A percentile compares a stretch with the other conserved stretches of the same genome.
These are phyloP conservation scores for Neospermospora avenae DNA, from an alignment of 2,329 filamentous ascomycete species.

Conservation along the genomic window DNA sequence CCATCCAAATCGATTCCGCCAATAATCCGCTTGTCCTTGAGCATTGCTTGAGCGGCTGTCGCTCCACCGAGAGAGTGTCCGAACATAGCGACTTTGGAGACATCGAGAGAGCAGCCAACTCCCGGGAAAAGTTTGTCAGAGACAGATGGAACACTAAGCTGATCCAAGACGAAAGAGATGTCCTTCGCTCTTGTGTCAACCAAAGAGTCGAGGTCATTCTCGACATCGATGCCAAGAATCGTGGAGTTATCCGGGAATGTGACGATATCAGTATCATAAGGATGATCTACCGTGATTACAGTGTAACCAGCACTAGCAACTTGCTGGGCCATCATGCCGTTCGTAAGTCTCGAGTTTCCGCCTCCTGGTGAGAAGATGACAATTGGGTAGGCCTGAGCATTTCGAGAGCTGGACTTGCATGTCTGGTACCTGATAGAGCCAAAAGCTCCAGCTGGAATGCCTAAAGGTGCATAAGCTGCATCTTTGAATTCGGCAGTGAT, in stretches of 20 bases:
- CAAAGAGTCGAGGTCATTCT: constrained; percentile 14
- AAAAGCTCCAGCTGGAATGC: constrained; percentile 32
- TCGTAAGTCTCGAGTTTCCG: constrained; percentile 32
- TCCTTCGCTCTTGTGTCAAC: constrained; percentile 24
- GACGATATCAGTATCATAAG: constrained; percentile 37
- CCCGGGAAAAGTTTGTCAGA: constrained; percentile 9
- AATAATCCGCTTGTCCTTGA: constrained; percentile 33
- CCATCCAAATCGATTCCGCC: constrained; percentile 41
- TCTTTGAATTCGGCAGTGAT: constrained; percentile 31
- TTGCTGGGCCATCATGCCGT: constrained; percentile 33
- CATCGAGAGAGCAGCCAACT: constrained; percentile 20
- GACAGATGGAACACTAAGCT: constrained; percentile 12
- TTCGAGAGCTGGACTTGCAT: constrained; percentile 10
- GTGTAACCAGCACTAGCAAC: constrained; percentile 37
- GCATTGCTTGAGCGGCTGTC: constrained; percentile 34
- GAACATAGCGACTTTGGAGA: constrained; percentile 32
- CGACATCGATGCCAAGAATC: constrained; percentile 18
- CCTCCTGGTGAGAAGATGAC: constrained; percentile 36
- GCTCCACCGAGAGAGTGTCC: constrained; percentile 38
- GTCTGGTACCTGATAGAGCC: constrained; percentile 27
- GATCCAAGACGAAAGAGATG: constrained; percentile 28
- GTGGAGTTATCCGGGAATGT: constrained; percentile 33
- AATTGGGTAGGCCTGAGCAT: constrained; percentile 24
- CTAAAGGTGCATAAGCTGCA: constrained; percentile 19
- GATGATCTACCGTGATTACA: constrained; percentile 37